Base-by-base conservation (phyloP, 768 basidiomycete genomes). In the Boletus fagicola region DNA sequence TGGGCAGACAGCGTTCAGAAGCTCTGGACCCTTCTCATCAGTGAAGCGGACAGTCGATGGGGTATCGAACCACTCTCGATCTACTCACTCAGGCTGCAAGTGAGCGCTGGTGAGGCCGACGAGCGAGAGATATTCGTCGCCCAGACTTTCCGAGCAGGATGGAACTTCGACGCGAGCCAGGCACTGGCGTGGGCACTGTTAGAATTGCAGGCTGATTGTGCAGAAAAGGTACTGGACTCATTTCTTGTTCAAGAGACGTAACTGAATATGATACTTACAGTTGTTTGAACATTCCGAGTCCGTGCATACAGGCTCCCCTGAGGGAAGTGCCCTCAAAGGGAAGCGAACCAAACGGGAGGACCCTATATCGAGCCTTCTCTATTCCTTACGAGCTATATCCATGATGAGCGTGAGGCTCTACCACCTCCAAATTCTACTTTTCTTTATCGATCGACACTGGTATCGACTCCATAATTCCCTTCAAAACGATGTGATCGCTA, bases 381-480 rank as follows among this genome's bases (percentile, higher is more conserved):
- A 74, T 49, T 77, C 77, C 12, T 78, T 88, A 57, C 76, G 77
- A 52, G 57, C 67, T 10, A 45, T 58, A 55, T 18, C 60, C 70
- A 4, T 66, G 69, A 35, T 73, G 63, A 61, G 62, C 67, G 62
- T 78, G 73, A 63, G 74, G 68, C 59, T 80, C 75, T 74, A 82
- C 61, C 76, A 80, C 61, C 73, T 96, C 1, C 94, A 97, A 71
- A 77, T 86, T 11, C 76, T 97, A 4, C 82, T 95, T 24, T 97
- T 98, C 75, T 77, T 97, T 68, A 81, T 94, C 59, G 85, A 90
- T 63, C 79, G 83, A 26, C 86, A 95, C 67, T 94, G 91, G 91
- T 28, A 61, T 15, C 67, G 77, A 24, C 71, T 97, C 24, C 85
- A 90, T 58, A 68, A 75, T 35, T 71, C 77, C 5, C 77, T 88